phyloP scores from a whole-genome alignment of 352 stramenopile species.

The Phytophthora vignae region DNA sequence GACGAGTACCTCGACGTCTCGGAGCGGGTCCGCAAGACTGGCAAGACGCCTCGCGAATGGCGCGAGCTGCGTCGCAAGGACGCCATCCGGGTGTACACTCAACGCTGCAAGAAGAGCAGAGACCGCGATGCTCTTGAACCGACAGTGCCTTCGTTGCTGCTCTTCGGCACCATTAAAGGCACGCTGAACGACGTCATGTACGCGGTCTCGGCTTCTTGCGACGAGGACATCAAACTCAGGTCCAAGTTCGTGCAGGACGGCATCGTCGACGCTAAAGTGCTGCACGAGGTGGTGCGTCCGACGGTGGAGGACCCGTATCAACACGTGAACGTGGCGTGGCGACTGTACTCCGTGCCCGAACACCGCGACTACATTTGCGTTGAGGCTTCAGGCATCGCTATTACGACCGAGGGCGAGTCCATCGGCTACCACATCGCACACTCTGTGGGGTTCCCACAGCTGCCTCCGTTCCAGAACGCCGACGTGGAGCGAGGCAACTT shows the following conservation, averaged over 20 bases:
- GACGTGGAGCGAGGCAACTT: slow-evolving; percentile 43
- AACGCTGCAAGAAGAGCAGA: slow-evolving; percentile 23
- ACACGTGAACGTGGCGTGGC: slow-evolving; percentile 54
- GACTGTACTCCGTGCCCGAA: slow-evolving; percentile 27
- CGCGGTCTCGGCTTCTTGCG: slow-evolving; percentile 35
- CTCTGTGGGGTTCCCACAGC: slow-evolving; percentile 54
- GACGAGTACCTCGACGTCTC: slow-evolving; percentile 46
- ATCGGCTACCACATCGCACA: slow-evolving; percentile 61
- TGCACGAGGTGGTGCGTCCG: slow-evolving; percentile 22
- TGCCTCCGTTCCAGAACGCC: slow-evolving; percentile 30
- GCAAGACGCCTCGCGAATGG: slow-evolving; percentile 34
- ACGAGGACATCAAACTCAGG: slow-evolving; percentile 43
- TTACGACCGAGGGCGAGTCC: slow-evolving; percentile 27
- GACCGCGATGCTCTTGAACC: background rate
- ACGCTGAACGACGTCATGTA: slow-evolving; percentile 58
- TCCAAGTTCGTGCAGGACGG: slow-evolving; percentile 52
- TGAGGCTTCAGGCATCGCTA: slow-evolving; percentile 40
- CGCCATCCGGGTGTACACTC: slow-evolving; percentile 34
- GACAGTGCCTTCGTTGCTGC: slow-evolving; percentile 29
- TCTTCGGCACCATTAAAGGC: slow-evolving; percentile 35
- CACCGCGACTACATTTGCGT: slow-evolving; percentile 55
- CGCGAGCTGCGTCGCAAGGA: slow-evolving; percentile 41
- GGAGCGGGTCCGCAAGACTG: slow-evolving; percentile 41
- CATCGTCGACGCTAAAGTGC: slow-evolving; percentile 35
- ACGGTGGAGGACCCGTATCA: slow-evolving; percentile 40